phyloP scores from a whole-genome alignment of 2,329 filamentous ascomycete genomes.

The Colletotrichum cordylinicola region DNA sequence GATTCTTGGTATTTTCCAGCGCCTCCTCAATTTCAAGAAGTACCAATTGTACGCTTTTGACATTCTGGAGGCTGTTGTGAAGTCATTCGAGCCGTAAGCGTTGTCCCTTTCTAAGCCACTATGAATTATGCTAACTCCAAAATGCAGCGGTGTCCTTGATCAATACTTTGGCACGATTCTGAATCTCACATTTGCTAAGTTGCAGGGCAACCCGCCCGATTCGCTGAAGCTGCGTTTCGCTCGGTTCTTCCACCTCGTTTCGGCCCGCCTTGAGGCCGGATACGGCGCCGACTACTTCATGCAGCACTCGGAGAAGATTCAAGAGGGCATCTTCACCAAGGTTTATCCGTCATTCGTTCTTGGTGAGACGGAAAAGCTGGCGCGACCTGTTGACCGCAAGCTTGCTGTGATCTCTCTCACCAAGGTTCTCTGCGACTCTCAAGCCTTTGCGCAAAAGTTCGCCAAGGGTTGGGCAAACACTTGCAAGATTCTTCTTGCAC shows the following conservation, averaged over 20 bases:
- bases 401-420: slow-evolving; percentile 91
- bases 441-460: slow-evolving; percentile 82
- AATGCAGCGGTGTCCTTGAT: slow-evolving; percentile 65
- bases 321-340: slow-evolving; percentile 79
- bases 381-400: slow-evolving; percentile 89
- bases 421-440: slow-evolving; percentile 87
- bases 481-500: slow-evolving; percentile 85
- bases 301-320: slow-evolving; percentile 79
- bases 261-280: slow-evolving; percentile 78
- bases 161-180: slow-evolving; percentile 82
- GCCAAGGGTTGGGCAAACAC: slow-evolving; percentile 92
- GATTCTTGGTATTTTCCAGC: slow-evolving; percentile 95
- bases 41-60: slow-evolving; percentile 91
- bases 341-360: slow-evolving; percentile 90
- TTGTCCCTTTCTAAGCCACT: neutral
- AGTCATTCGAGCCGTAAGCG: slow-evolving; percentile 74
- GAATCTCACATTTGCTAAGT: slow-evolving; percentile 79
- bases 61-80: slow-evolving; percentile 81
- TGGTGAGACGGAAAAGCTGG: slow-evolving; percentile 86
- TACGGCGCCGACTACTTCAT: slow-evolving; percentile 94
- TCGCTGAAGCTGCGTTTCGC: slow-evolving; percentile 87
- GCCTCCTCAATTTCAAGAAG: slow-evolving; percentile 79
- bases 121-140: neutral
- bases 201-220: slow-evolving; percentile 74
- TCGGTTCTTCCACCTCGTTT: slow-evolving; percentile 92